Conservation (phyloP, 2,329 filamentous ascomycete genomes). For the Pezicula rhizophila region DNA sequence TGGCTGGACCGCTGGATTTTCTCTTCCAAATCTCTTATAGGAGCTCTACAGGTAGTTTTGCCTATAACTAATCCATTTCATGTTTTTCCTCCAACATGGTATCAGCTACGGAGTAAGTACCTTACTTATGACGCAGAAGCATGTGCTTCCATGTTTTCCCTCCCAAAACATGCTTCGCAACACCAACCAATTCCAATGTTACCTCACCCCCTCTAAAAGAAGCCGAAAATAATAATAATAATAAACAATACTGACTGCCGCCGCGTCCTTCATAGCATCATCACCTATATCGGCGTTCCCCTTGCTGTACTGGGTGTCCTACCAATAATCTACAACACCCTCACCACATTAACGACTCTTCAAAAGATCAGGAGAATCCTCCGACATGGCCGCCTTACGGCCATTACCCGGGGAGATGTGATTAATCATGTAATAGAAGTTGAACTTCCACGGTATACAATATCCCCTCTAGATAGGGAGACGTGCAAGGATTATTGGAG, state of each 20-base stretch:
- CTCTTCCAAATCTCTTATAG: too few relatives aligned
- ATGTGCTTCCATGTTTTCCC: too few relatives aligned
- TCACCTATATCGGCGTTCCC: conserved; percentile 52
- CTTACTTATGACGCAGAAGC: too few relatives aligned
- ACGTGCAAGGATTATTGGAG: conserved; percentile 53
- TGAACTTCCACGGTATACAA: conserved; percentile 58
- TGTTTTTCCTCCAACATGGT: conserved; percentile 4
- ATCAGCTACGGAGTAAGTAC: conserved; percentile 8
- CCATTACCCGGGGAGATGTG: conserved; percentile 56
- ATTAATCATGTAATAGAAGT: conserved; percentile 63
- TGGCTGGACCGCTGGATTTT: too few relatives aligned
- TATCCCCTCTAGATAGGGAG: conserved; percentile 51
- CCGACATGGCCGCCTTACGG: conserved; percentile 48
- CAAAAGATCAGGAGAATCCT: conserved; percentile 56
- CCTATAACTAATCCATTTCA: background rate
- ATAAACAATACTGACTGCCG: background rate
- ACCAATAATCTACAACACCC: conserved; percentile 61
- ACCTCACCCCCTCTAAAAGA: background rate
- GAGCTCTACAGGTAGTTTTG: too few relatives aligned
- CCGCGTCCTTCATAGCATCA: conserved; percentile 31
- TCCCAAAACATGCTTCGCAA: too few relatives aligned
- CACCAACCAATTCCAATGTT: too few relatives aligned
- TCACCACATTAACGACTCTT: conserved; percentile 52
- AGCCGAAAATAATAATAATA: too few relatives aligned
- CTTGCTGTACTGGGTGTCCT: conserved; percentile 54